Conservation (phyloP, 805 yeast genomes). For the Vanderwaltozyma verrucispora region DNA sequence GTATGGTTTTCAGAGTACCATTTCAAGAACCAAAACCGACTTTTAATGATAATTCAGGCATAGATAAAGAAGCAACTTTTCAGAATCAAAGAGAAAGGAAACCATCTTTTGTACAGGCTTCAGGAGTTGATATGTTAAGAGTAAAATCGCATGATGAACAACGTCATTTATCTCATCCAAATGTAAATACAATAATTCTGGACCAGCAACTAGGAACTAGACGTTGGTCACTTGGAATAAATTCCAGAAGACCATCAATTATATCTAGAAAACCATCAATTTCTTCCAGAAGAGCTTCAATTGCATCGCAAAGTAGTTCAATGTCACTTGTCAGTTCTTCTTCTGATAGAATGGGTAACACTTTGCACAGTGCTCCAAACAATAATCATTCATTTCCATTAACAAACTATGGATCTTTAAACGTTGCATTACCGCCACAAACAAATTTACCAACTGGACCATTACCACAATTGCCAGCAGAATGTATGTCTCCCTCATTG, state of each 20-base stretch:
- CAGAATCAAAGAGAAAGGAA: constrained; percentile 3
- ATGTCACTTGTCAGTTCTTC: constrained; percentile 25
- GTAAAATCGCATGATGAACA: not conserved
- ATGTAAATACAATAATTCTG: not conserved
- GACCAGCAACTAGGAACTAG: constrained; percentile 1
- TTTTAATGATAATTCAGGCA: too few species aligned
- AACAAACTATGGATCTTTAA: constrained; percentile 9
- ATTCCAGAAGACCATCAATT: constrained; percentile 3
- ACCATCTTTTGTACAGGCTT: constrained; percentile 9
- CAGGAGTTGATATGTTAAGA: constrained; percentile 1
- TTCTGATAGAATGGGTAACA: constrained; percentile 23
- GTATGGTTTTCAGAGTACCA: constrained; percentile 50
- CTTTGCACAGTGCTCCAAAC: not conserved
- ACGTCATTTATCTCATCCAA: constrained; percentile 23
- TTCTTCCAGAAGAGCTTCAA: constrained; percentile 32
- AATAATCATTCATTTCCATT: constrained; percentile 1
- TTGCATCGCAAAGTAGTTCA: constrained; percentile 26
- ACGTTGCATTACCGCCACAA: constrained; percentile 41
- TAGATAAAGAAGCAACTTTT: not conserved
- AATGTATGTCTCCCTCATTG: constrained; percentile 3
- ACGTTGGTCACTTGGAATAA: not conserved
- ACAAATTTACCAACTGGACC: constrained; percentile 48
- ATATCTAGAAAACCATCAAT: constrained; percentile 10
- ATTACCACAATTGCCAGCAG: constrained; percentile 27
- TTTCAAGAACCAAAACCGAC: constrained; percentile 40